Base-by-base conservation (phyloP, 306 rosid genomes). In the Lathyrus oleraceus region DNA sequence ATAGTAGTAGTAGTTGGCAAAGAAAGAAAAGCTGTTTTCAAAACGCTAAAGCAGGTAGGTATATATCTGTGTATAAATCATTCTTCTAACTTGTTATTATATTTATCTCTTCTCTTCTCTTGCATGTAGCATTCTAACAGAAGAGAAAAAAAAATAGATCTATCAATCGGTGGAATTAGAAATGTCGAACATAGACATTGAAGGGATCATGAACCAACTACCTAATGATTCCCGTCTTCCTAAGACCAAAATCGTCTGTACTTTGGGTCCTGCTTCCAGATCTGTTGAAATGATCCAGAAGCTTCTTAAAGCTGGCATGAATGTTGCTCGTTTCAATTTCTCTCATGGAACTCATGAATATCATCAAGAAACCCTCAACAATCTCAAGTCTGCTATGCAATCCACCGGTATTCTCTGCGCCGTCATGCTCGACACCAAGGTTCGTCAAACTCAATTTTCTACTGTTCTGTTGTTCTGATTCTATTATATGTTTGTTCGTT, bases 261-360 rank as follows among this genome's bases (percentile, higher is more conserved):
- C 98, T 20, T 32, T 92, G 44, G 98, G 96, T 3, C 98, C 98
- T 7, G 91, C 98, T 6, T 92, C 98, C 8, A 81, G 98, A 60
- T 85, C 92, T 48, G 98, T 92, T 7, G 72, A 76, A 49, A 89
- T 89, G 96, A 39, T 60, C 1, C 87, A 92, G 84, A 92, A 92
- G 79, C 92, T 92, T 67, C 92, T 92, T 0, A 83, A 72, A 76
- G 96, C 98, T 3, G 98, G 98, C 10, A 92, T 92, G 98, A 92
- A 92, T 61, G 96, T 89, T 51, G 95, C 98, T 59, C 90, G 98
- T 43, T 92, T 92, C 85, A 92, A 92, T 73, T 92, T 92, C 74
- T 92, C 98, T 16, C 98, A 92, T 40, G 98, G 98, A 1, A 86
- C 96, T 8, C 98, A 92, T 28, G 91, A 89, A 0, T 92, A 92